phyloP scores from a whole-genome alignment of 768 basidiomycete species.

The Amanita thiersii region DNA sequence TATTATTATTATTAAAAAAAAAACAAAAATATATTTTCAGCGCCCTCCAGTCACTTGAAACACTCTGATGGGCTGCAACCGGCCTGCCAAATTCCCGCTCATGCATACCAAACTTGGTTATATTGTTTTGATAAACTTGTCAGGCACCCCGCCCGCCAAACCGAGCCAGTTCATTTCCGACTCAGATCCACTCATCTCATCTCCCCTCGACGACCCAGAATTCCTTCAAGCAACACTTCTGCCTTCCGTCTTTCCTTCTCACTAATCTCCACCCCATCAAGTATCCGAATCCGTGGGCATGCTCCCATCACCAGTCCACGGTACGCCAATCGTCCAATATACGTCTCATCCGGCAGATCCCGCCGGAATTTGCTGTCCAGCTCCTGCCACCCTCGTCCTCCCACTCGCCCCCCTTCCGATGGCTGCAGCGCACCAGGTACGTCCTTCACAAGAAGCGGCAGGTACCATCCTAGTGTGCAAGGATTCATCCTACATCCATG shows the following conservation, averaged over 20 bases:
- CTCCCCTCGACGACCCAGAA: slow-evolving; percentile 33
- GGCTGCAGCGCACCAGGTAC: slow-evolving; percentile 61
- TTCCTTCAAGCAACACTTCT: slow-evolving; percentile 52
- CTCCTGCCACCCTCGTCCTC: slow-evolving; percentile 51
- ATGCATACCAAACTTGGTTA: slow-evolving; percentile 14
- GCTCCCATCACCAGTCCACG: slow-evolving; percentile 82
- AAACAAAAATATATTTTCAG: slow-evolving; percentile 10
- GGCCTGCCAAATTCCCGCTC: too few relatives aligned
- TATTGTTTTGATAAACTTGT: slow-evolving; percentile 14
- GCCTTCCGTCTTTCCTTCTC: slow-evolving; percentile 85
- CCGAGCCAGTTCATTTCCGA: slow-evolving; percentile 8
- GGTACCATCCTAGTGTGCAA: slow-evolving; percentile 92
- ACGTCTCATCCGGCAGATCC: slow-evolving; percentile 82
- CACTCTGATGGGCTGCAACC: slow-evolving; percentile 12
- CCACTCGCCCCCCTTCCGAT: slow-evolving; percentile 29
- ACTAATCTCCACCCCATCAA: slow-evolving; percentile 84
- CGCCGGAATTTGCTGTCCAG: slow-evolving; percentile 83
- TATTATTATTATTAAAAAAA: slow-evolving; percentile 5
- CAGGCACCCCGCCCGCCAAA: slow-evolving; percentile 7
- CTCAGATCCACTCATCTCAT: slow-evolving; percentile 17
- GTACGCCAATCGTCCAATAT: slow-evolving; percentile 82
- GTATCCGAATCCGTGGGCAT: slow-evolving; percentile 53
- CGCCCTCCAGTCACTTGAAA: slow-evolving; percentile 5
- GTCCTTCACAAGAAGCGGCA: slow-evolving; percentile 74
- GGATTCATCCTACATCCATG: slow-evolving; percentile 72